Base-by-base conservation (phyloP, 805 yeast species). In the Starmerella vitae region DNA sequence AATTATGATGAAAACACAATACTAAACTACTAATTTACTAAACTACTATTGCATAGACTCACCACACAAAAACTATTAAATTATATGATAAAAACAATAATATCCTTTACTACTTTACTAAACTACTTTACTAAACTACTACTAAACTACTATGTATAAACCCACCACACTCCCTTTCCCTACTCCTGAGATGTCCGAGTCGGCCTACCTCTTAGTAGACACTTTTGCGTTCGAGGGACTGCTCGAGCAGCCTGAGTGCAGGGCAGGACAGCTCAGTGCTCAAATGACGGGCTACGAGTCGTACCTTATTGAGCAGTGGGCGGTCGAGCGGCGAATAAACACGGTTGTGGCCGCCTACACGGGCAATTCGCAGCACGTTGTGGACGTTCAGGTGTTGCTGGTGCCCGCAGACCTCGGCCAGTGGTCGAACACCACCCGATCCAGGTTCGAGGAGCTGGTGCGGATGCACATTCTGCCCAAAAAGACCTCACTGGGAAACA, bases 291-390 rank as follows among this genome's bases (percentile, higher is more conserved):
- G 98, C 1, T 84, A 79, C 55, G 97, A 91, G 58, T 71, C 81
- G 13, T 91, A 91, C 56, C 66, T 91, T 28, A 94, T 88, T 9
- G 97, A 91, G 57, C 96, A 88, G 58, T 91, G 98, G 98, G 78
- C 81, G 3, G 68, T 78, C 25, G 76, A 76, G 42, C 65, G 97
- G 33, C 65, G 70, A 30, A 62, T 74, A 10, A 75, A 81, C 20
- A 67, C 78, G 1, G 67, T 80, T 4, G 76, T 88, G 14, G 74
- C 91, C 1, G 73, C 88, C 0, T 91, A 71, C 57, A 88, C 97
- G 0, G 98, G 98, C 3, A 81, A 84, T 53, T 54, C 71, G 4
- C 64, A 65, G n/a, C 81, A 84, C 48, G 60, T 61, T 21, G 69
- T 84, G 0, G 58, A 64, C 15, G 93, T 77, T 2, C 72, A 70